Base-by-base conservation (phyloP, 2,329 filamentous ascomycete species). In the Sporothrix euskadiensis region DNA sequence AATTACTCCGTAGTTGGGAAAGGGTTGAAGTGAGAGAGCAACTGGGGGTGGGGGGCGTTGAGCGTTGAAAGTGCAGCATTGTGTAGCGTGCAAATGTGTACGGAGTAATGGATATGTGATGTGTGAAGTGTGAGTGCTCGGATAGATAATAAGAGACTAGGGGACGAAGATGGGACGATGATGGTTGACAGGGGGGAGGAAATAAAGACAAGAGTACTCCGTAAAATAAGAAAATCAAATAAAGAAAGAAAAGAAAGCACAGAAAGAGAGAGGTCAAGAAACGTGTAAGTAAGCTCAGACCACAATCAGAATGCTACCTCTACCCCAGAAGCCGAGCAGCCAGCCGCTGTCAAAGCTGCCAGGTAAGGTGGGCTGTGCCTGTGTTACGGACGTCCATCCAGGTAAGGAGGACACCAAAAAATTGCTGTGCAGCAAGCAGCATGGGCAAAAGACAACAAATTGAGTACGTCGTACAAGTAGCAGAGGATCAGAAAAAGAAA, bases 151-250 rank as follows among this genome's bases (percentile, higher is more conserved):
- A 39, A 41, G 47, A 54, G 30, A 35, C 59, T 14, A 65, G 35
- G 59, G 65, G 52, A 57, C 5, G 10, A 65, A 52, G 44, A 71
- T 54, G 70, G 70, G 57, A 71, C 41, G 70, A 71, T 52, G 59
- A 68, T 52, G 44, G 65, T 7, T 22, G 44, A 56, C 39, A 56
- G 71, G 59, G 61, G 44, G 12, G 63, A n/a, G 10, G 14, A 14
- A 14, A 49, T 16, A 49, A 19, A 49, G 1, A 49, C 10, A 47
- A 14, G 19, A n/a, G n/a, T 26, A 26, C 26, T 26, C 26, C 26
- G 14, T 16, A 49, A 49, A 16, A 16, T 16, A 19, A 32, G 26
- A 12, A 59, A 35, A 19, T 19, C 8, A 35, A 41, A 22, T 39
- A 39, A 61, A 14, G 4, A 49, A 5, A 59, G 52, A 56, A 30